Evolutionary conservation across 2,329 filamentous ascomycete species (phyloP), one percentile per base, ranked within the genome.

Genomic region (Cladosporium velox): DNA sequence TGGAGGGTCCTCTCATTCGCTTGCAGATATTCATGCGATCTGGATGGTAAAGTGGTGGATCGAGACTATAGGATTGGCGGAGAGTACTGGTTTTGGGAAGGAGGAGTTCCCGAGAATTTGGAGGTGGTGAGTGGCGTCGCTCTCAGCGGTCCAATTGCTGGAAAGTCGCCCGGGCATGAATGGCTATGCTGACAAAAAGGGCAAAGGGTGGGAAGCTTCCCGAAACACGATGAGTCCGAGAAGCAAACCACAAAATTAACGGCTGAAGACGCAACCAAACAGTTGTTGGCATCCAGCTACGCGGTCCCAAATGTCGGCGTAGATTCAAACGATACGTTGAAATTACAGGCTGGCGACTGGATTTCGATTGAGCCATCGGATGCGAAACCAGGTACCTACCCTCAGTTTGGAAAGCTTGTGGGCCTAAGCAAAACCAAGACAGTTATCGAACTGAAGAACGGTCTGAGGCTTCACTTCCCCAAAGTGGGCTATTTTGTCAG

Each of bases 21-120:
- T 71, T 15, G 70, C 70, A 10, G 70, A 71, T 49, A 64, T 71
- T 12, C 69, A 70, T 64, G 69, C 69, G 14, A 64, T 68, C 21
- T 71, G 70, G 70, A 69, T 71, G 65, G 63, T 71, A 47, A 70
- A 70, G 58, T 71, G 69, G 70, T 69, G 67, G 28, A 44, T 71
- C 21, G 64, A 68, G 59, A 70, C 69, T 14, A 38, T 70, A 8
- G 64, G 66, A 1, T 30, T 71, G 51, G 66, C 67, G 26, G 66
- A 70, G 52, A 63, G 68, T 51, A 59, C 65, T 7, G 69, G 70
- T 7, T 61, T 69, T 60, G 69, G 64, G 12, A 60, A 34, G 55
- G 32, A 67, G 12, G 65, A 66, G 11, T 70, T 68, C 28, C 70
- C 70, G 26, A 68, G 65, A 58, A 24, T 68, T 18, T 69, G 70